Base-by-base conservation (phyloP, 345 rosid genomes). In the Streptanthus diversifolius region DNA sequence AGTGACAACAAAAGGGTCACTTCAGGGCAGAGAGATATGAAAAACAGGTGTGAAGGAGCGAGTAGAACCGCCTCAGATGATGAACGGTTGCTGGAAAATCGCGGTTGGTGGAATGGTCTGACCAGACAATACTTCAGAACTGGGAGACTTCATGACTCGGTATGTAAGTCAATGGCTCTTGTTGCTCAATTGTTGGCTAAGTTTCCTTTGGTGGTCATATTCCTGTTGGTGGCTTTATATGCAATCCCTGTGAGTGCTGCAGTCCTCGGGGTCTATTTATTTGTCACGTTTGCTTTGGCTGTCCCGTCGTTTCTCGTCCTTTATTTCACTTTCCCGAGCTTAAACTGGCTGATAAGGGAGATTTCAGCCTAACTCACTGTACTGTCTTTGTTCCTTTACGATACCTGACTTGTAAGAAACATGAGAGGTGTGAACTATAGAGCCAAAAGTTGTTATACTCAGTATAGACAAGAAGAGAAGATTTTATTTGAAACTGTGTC, bases 331-430 rank as follows among this genome's bases (percentile, higher is more conserved):
- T 79, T 82, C 17, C 86, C 85, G 12, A 77, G 83, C 78, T 72
- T 89, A 79, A 88, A 84, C 77, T 87, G 92, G 92, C 78, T 85
- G 80, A 78, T 87, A 40, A 83, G 89, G 76, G 92, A 87, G 83
- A 85, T 87, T 49, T 13, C 84, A 66, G 80, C 83, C 12, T 85
- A 71, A 77, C 18, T 40, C 44, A 22, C 17, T 75, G 29, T 44
- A 54, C 43, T 61, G 35, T 61, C 12, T 33, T 75, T 30, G 22
- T 68, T 61, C 64, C 61, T 68, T 14, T 75, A 9, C 68, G 48
- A 51, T 59, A 51, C 48, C 43, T 41, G 30, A 19, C 36, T 65
- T 73, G 66, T 73, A 56, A 65, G 55, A 35, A 22, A 41, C 74
- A 18, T 21, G 36, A 66, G 49, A 66, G 51, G 48, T n/a, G 36